Evolutionary conservation across 768 basidiomycete genomes (phyloP), one percentile per base, ranked within the genome.

Genomic region (Russula compacta): DNA sequence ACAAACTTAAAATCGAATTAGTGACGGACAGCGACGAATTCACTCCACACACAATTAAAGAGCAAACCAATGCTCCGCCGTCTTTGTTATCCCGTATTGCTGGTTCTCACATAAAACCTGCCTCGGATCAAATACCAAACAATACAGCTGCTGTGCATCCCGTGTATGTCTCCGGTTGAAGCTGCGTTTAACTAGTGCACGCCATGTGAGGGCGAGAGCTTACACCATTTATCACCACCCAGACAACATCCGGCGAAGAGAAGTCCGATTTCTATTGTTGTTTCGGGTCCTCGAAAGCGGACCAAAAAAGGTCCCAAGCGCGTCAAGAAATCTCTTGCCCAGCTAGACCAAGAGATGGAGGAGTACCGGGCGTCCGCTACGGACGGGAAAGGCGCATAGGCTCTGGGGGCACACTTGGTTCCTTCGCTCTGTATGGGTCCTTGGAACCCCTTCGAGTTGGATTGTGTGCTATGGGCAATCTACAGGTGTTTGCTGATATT

Each of bases 271-370:
- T 50, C 54, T 32, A 58, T 64, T 35, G 61, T 43, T 8, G 52
- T 49, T 11, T 44, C 56, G 0, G 58, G 58, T 17, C 64, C 64
- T 15, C 64, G 63, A 44, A 62, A 67, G 17, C 81, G 83, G 33
- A 72, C 75, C 43, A 89, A 86, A 75, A 91, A 89, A 67, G 89
- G 89, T 0, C 85, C 89, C 0, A 84, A 81, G 67, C 81, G 89
- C 42, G 69, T 88, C 46, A 88, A 87, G 68, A 89, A 89, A 71
- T 81, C 85, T 0, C 68, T 74, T 7, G 83, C 78, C 32, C 81
- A 89, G 61, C 77, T 91, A 24, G 88, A 91, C 70, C 77, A 80
- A 69, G 88, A 91, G 71, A 89, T 91, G 85, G 89, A 91, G 58
- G 84, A 86, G 52, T 91, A 89, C 64, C 79, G 79, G 53, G 83